Base-by-base conservation (phyloP, 1,284 basidiomycete genomes). In the Ustilago sp. region DNA sequence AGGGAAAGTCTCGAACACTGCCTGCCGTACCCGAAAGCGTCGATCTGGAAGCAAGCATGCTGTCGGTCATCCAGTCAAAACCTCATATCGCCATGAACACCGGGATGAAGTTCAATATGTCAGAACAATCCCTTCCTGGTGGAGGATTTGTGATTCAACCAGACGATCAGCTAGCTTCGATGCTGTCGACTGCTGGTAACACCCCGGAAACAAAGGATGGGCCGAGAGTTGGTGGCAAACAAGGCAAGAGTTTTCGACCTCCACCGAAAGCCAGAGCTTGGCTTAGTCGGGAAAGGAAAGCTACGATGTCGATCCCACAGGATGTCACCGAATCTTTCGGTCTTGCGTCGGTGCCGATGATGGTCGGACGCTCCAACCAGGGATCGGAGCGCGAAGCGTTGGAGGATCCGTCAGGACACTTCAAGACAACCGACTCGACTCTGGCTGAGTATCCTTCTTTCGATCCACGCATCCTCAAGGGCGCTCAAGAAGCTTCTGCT, bases 21-120 rank as follows among this genome's bases (percentile, higher is more conserved):
- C 80, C 80, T 12, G 76, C 80, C 3, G 80, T 82, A n/a, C 80
- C 80, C 2, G 80, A 82, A 59, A 80, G 79, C 31, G 79, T 80
- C 2, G 68, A 69, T 35, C 35, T 79, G 7, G 79, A 79, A 19
- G 65, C 71, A n/a, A 61, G 56, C 19, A 62, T 74, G 60, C 41
- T 71, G 64, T 66, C 60, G 28, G 19, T 59, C 13, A 13, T 35
- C 8, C 60, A 39, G 23, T 59, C 65, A 11, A 23, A 60, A 36
- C 62, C 61, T 4, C 32, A 51, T 11, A 66, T 62, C 34, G 65
- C 66, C 34, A 41, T 48, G 55, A 57, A 53, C 19, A 52, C 59
- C 35, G 36, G 60, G 51, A 75, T 74, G 62, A 59, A 68, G 59
- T 73, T 77, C 28, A 59, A 64, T 11, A 57, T 80, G 39, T 58